phyloP scores from a whole-genome alignment of 352 stramenopile genomes.

The Phytophthora uliginosa region DNA sequence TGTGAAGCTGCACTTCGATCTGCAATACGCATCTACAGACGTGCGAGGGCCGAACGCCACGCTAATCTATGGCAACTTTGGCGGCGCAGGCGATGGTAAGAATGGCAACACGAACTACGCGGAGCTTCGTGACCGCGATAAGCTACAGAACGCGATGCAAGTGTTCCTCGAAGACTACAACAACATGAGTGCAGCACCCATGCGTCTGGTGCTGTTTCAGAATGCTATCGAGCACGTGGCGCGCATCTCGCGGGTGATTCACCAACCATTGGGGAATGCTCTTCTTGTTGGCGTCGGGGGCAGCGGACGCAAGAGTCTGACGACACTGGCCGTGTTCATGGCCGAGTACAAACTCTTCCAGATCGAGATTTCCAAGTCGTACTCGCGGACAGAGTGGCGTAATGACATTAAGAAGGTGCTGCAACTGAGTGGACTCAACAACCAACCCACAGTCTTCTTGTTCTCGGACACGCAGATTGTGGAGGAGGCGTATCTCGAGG shows the following conservation, averaged over 20 bases:
- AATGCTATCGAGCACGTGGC: conserved; percentile 96
- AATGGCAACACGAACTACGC: conserved; percentile 83
- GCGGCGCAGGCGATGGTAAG: conserved; percentile 62
- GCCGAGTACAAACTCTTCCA: conserved; percentile 96
- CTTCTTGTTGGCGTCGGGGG: conserved; percentile 95
- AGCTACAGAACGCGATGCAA: conserved; percentile 89
- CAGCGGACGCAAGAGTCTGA: conserved; percentile 94
- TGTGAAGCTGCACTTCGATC: conserved; percentile 83
- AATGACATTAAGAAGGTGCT: conserved; percentile 94
- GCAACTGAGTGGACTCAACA: conserved; percentile 80
- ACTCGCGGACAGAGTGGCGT: conserved; percentile 93
- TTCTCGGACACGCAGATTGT: conserved; percentile 96
- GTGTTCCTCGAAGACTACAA: conserved; percentile 97
- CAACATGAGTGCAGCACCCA: conserved; percentile 94
- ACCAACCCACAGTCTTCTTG: conserved; percentile 93
- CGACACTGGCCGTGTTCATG: conserved; percentile 94
- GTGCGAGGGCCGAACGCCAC: conserved; percentile 71
- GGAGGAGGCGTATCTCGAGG: conserved; percentile 93
- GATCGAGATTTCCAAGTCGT: conserved; percentile 97
- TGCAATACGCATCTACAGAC: conserved; percentile 72
- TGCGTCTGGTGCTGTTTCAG: conserved; percentile 96
- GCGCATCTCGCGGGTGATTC: conserved; percentile 94
- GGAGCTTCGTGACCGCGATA: conserved; percentile 87
- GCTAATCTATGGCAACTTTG: conserved; percentile 93
- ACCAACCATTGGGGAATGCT: conserved; percentile 95